These are phyloP conservation scores for Colletotrichum camelliae DNA, from an alignment of 2,329 filamentous ascomycete species.

Conservation along the genomic window DNA sequence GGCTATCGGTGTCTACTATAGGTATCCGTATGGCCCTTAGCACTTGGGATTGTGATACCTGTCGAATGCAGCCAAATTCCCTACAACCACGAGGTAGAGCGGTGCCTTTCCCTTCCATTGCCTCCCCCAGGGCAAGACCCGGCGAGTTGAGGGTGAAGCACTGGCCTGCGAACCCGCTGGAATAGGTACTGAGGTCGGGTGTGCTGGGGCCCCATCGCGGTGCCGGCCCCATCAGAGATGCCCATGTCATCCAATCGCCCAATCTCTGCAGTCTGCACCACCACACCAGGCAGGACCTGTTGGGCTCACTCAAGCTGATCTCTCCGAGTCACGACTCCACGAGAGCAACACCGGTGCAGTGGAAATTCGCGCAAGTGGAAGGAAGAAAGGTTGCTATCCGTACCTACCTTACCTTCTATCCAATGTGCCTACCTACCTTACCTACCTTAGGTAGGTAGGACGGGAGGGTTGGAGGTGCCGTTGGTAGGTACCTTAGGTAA, in stretches of 20 bases:
- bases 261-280: background rate
- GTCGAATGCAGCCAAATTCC: background rate
- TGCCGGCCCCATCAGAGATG: background rate
- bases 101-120: background rate
- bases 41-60: background rate
- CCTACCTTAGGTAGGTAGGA: background rate
- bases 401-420: too few species aligned
- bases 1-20: background rate
- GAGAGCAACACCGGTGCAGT: background rate
- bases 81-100: conserved; percentile 6
- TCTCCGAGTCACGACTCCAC: background rate
- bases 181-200: background rate
- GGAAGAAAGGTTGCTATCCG: background rate
- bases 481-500: background rate
- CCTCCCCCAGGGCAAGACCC: background rate
- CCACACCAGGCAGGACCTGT: background rate
- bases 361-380: background rate
- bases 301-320: background rate
- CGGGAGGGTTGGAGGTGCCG: background rate
- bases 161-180: conserved; percentile 2
- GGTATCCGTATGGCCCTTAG: background rate
- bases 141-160: background rate
- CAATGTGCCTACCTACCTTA: background rate
- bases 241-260: conserved; percentile 12
- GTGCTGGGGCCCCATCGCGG: background rate